A percentile compares a stretch with the other conserved stretches of the same genome.
phyloP scores from a whole-genome alignment of 352 stramenopile genomes.

The Globisporangium nodosum region DNA sequence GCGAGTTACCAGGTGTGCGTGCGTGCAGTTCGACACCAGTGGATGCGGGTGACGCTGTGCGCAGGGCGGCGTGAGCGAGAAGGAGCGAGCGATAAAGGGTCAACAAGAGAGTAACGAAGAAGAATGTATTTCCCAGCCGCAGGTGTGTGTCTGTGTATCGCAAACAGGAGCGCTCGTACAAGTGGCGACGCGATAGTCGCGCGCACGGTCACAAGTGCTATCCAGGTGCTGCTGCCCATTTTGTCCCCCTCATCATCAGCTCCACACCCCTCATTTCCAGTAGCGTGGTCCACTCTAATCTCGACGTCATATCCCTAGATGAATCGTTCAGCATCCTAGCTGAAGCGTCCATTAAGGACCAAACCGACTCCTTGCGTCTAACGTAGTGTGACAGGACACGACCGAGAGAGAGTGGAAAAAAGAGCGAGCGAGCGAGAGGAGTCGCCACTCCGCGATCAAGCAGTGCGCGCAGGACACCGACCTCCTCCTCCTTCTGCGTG shows the following conservation, averaged over 20 bases:
- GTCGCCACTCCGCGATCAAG: conserved; percentile 4
- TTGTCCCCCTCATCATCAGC: no score
- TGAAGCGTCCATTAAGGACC: not conserved
- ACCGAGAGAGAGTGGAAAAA: conserved; percentile 1
- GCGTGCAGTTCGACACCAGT: no score
- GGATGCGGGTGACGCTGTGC: no score
- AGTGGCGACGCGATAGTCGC: no score
- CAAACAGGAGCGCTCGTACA: no score
- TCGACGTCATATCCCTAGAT: not conserved
- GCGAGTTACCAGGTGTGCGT: no score
- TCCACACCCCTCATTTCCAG: no score
- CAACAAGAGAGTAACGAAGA: conserved; percentile 7
- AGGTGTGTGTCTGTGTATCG: no score
- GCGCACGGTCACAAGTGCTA: no score
- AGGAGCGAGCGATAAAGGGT: conserved; percentile 7
- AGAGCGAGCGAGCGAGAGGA: conserved; percentile 5
- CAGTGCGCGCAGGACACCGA: not conserved
- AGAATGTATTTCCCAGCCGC: not conserved
- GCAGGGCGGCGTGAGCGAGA: not conserved
- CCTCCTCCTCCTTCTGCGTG: no score
- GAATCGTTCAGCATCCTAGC: no score
- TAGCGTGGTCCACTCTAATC: not conserved
- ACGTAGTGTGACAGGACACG: not conserved
- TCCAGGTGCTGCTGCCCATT: no score
- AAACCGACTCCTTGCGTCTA: not conserved